phyloP scores from a whole-genome alignment of 2,329 filamentous ascomycete genomes.

The Stachybotrys chlorohalonatus region DNA sequence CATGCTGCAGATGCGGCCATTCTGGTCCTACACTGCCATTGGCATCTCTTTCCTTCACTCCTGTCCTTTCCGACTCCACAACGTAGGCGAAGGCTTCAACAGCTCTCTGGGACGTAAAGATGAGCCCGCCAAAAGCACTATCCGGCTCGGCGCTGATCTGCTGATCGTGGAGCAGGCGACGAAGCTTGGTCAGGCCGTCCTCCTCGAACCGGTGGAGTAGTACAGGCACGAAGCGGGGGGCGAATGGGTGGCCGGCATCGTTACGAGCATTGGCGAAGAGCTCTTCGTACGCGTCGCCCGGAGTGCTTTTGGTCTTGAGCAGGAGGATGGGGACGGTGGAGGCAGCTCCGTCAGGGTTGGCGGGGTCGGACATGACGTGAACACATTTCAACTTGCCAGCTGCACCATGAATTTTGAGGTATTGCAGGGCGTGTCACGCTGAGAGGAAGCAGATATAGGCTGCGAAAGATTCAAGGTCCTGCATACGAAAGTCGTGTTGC shows the following conservation, averaged over 20 bases:
- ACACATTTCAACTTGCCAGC: neutral
- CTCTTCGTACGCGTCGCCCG: constrained; percentile 64
- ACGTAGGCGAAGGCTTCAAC: constrained; percentile 67
- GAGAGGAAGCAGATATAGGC: too few species aligned
- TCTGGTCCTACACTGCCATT: constrained; percentile 3
- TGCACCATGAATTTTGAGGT: too few species aligned
- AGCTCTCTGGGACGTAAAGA: constrained; percentile 77
- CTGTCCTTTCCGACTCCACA: constrained; percentile 22
- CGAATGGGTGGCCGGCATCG: constrained; percentile 35
- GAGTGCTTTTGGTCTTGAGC: constrained; percentile 68
- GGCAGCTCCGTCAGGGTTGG: neutral
- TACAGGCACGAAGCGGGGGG: constrained; percentile 66
- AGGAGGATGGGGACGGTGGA: constrained; percentile 47
- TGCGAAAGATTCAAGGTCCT: too few species aligned
- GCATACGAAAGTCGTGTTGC: too few species aligned
- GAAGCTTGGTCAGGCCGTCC: constrained; percentile 45
- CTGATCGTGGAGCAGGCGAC: constrained; percentile 34
- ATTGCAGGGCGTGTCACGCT: too few species aligned
- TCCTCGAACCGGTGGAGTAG: constrained; percentile 61
- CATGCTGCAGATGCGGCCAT: constrained; percentile 46
- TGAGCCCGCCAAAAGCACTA: constrained; percentile 59
- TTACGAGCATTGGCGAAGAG: constrained; percentile 40
- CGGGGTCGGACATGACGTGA: constrained; percentile 4
- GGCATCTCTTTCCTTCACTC: neutral
- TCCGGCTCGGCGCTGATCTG: constrained; percentile 27